Evolutionary conservation across 257 asterid genomes (phyloP).

Genomic region (Solanum phureja): DNA sequence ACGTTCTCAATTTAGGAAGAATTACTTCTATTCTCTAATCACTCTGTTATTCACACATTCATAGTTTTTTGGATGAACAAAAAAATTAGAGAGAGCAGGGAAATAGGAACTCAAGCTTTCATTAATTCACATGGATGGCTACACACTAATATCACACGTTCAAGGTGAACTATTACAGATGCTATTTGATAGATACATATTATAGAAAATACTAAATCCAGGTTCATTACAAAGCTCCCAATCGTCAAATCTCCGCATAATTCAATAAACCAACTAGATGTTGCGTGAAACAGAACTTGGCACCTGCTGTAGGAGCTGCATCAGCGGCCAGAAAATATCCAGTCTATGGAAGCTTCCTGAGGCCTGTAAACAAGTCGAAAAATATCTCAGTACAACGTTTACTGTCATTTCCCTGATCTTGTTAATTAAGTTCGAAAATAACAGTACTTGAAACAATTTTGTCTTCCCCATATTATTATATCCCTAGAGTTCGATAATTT

Average conservation of each 20-base stretch:
- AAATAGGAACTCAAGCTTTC: background rate
- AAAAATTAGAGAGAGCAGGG: background rate
- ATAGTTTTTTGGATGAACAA: background rate
- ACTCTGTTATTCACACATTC: too few relatives aligned
- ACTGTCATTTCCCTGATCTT: too few relatives aligned
- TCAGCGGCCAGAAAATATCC: too few relatives aligned
- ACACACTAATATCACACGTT: background rate
- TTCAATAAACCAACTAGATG: background rate
- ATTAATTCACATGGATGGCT: background rate
- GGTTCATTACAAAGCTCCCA: background rate
- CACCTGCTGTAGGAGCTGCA: slow-evolving; percentile 37
- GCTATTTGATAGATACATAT: background rate
- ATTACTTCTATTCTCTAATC: too few relatives aligned
- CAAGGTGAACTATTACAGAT: background rate
- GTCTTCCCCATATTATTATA: too few relatives aligned
- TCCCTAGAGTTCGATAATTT: too few relatives aligned
- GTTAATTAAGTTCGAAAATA: too few relatives aligned
- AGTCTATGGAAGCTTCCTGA: too few relatives aligned
- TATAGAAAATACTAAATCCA: background rate
- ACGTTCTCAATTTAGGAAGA: too few relatives aligned
- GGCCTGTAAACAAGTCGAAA: too few relatives aligned
- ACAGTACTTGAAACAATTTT: too few relatives aligned
- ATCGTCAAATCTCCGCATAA: background rate
- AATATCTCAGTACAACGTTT: too few relatives aligned
- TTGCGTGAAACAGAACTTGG: background rate